Base-by-base conservation (phyloP, 164 flowering plant genomes). In the Warburgia ugandensis region DNA sequence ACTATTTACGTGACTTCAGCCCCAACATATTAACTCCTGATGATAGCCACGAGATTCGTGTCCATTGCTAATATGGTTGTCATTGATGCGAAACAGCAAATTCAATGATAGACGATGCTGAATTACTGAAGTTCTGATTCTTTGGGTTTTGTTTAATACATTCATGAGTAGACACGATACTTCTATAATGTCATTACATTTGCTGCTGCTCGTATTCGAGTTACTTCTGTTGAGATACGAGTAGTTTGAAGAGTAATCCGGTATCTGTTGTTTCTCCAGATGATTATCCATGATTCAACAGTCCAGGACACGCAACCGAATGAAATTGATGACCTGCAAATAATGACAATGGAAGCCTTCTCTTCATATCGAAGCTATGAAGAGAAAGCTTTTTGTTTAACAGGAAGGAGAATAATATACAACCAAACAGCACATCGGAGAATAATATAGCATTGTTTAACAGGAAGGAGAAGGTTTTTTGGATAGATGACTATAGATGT, bases 401-500 rank as follows among this genome's bases (percentile, higher is more conserved):
- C n/a, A n/a, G n/a, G n/a, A n/a, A 1, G 64, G 56, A 6, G 37
- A 26, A n/a, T n/a, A 55, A 17, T 29, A 45, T 41, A 43, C 6
- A 48, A 36, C 40, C 14, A 30, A 23, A 41, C 45, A 62, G 52
- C 30, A 19, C n/a, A 19, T 17, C 14, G 17, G 60, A 58, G 16
- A 56, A 36, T 58, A 58, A 58, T 6, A 60, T 29, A 23, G 31
- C 66, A 52, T 58, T 72, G 30, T 42, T 55, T 28, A 48, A 39
- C 56, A 59, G 51, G 28, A 46, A 52, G n/a, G 68, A 63, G n/a
- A 61, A 45, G 6, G 35, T 64, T 29, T 48, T 54, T 13, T 87
- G 96, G 99, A 52, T 81, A 56, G 72, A 88, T 64, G 87, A 72
- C 45, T 86, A 80, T 64, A 79, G 76, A 61, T 92, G 99, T 62